Evolutionary conservation across 306 rosid species (phyloP), one percentile per base, ranked within the genome.

Genomic region (Comarum palustre): DNA sequence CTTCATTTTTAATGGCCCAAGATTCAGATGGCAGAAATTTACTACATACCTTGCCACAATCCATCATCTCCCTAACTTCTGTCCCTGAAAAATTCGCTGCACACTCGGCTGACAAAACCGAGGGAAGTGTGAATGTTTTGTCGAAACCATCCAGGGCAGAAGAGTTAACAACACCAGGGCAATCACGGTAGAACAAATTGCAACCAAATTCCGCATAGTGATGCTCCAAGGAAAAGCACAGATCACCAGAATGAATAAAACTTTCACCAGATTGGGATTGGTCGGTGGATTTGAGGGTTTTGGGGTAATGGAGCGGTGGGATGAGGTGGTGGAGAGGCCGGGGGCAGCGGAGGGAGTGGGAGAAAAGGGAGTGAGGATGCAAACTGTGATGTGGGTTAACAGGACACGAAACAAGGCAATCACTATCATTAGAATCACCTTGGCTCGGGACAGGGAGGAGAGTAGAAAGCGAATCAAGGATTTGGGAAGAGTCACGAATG

Each of bases 21-120:
- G 75, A 76, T 6, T 89, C 88, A 4, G 99, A 94, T 20, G 96
- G 95, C 24, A 89, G 87, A 47, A 94, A 73, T 6, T 52, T 16
- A 8, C 69, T 39, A 67, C 57, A 66, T 38, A 32, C 47, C 19
- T 27, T 25, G 66, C 64, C 71, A 64, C 22, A 42, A 46, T 20
- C 34, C 63, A 13, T 45, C 61, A 41, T 52, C 22, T 50, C 77
- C 2, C 14, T 2, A n/a, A 39, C 68, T 7, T 50, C 64, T 16
- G 27, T 42, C 29, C 58, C 48, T 0, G 48, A 27, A 47, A 76
- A 68, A 76, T 81, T 61, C 12, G n/a, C n/a, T n/a, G 67, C 77
- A 27, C 96, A 89, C 54, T 89, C 77, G 42, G 41, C 58, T 2
- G 90, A 90, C 55, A 94, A 71, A 67, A 89, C 8, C 0, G 42